phyloP scores from a whole-genome alignment of 805 yeast species.

The Candida patagonica region DNA sequence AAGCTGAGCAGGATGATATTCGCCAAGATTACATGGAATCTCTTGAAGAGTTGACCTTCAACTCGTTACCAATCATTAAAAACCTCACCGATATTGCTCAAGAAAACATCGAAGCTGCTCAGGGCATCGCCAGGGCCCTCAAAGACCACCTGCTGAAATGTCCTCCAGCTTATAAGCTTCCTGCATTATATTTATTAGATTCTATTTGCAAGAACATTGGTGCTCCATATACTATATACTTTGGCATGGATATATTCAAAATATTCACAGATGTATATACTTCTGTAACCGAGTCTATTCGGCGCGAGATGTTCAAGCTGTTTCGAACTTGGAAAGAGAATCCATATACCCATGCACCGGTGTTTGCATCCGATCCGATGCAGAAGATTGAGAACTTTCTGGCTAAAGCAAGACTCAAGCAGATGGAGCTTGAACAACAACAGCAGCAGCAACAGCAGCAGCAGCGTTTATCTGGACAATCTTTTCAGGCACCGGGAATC shows the following conservation, averaged over 20 bases:
- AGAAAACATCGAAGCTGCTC: conserved; percentile 71
- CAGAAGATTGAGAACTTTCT: conserved; percentile 68
- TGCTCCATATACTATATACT: conserved; percentile 72
- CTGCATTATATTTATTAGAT: conserved; percentile 75
- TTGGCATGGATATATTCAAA: conserved; percentile 60
- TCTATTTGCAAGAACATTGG: conserved; percentile 89
- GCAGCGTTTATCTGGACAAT: background rate
- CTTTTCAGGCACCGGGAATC: background rate
- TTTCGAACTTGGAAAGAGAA: conserved; percentile 78
- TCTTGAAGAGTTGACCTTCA: conserved; percentile 65
- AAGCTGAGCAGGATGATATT: conserved; percentile 26
- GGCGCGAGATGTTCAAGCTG: conserved; percentile 64
- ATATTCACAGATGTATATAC: conserved; percentile 70
- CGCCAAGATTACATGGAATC: conserved; percentile 62
- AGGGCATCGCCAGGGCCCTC: conserved; percentile 66
- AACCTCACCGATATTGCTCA: conserved; percentile 77
- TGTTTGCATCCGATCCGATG: conserved; percentile 65
- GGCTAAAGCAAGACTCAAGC: conserved; percentile 12
- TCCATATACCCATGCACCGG: conserved; percentile 49
- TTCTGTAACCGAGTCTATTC: conserved; percentile 64
- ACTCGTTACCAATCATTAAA: conserved; percentile 83
- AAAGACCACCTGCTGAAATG: conserved; percentile 64
- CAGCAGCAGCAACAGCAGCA: conserved; percentile 20
- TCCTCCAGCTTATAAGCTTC: conserved; percentile 77
- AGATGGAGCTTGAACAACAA: conserved; percentile 16